Evolutionary conservation across 352 stramenopile species (phyloP).

Genomic region (Thalassiosira hispida): DNA sequence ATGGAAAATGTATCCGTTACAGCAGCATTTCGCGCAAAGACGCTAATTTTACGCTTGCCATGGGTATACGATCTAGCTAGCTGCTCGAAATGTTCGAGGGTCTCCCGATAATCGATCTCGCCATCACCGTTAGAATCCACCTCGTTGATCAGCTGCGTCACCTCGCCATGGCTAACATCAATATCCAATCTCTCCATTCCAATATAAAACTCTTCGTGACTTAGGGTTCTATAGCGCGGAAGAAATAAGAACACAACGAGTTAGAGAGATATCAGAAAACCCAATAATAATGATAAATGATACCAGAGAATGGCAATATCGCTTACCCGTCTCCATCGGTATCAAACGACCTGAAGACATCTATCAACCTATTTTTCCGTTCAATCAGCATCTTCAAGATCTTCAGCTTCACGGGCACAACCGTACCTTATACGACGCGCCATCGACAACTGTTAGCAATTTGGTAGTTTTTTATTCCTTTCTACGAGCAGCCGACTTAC

Average conservation of each 20-base stretch:
- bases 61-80: constrained; percentile 34
- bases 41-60: constrained; percentile 38
- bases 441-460: too few relatives aligned
- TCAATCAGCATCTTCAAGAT: constrained; percentile 57
- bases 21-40: constrained; percentile 2
- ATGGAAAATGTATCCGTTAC: constrained; percentile 70
- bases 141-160: constrained; percentile 62
- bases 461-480: too few relatives aligned
- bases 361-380: constrained; percentile 51
- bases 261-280: neutral
- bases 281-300: too few relatives aligned
- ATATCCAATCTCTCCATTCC: constrained; percentile 56
- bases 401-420: constrained; percentile 63
- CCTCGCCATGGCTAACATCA: constrained; percentile 49
- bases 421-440: constrained; percentile 55
- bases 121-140: constrained; percentile 71
- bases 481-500: too few relatives aligned
- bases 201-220: constrained; percentile 42
- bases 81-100: constrained; percentile 54
- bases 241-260: neutral
- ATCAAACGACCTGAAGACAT: constrained; percentile 59
- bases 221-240: constrained; percentile 31
- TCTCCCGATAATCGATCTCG: constrained; percentile 59
- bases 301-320: too few relatives aligned
- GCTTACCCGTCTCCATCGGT: constrained; percentile 43